Base-by-base conservation (phyloP, 805 yeast genomes). In the Ogataea dorogensis region DNA sequence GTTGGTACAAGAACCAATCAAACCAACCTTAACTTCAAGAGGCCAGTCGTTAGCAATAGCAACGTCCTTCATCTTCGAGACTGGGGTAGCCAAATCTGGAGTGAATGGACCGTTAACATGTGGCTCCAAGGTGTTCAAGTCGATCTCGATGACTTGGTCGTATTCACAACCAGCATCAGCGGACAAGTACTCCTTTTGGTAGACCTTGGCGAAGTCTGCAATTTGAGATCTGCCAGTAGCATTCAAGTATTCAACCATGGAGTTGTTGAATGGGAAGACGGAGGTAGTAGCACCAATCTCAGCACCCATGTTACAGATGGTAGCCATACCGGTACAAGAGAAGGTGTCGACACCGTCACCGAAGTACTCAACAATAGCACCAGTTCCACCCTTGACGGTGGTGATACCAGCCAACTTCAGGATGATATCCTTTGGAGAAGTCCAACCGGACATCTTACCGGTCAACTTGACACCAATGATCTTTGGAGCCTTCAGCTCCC, bases 251-350 rank as follows among this genome's bases (percentile, higher is more conserved):
- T 59, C 56, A 48, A 49, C 61, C 66, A 63, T 63, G 31, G 68
- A 63, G 28, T 61, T 43, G 51, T 63, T 88, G 76, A 80, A 91
- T 46, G 98, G 98, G 87, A 93, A 93, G 39, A 86, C 79, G 16
- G 98, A 91, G 28, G 98, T 93, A 24, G 98, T 93, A 28, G 98
- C 97, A 71, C 98, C 98, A 41, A 93, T 88, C 69, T 93, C 98
- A 37, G 98, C 98, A 62, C 98, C 98, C 98, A 93, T 93, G 67
- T 93, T 93, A 76, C 98, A 91, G 63, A 93, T 91, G 43, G 98
- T 93, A 44, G 95, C 98, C 98, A 93, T 93, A 70, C 98, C 98
- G 22, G 98, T 93, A 71, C 96, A 87, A 16, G 95, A 82, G 55
- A 93, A 76, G 36, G 83, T 70, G 44, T 81, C 71, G 29, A 88